Percentiles rank a stretch among this genome's conserved stretches.
Conservation (phyloP, 2,329 filamentous ascomycete genomes). For the Talaromyces sp. region DNA sequence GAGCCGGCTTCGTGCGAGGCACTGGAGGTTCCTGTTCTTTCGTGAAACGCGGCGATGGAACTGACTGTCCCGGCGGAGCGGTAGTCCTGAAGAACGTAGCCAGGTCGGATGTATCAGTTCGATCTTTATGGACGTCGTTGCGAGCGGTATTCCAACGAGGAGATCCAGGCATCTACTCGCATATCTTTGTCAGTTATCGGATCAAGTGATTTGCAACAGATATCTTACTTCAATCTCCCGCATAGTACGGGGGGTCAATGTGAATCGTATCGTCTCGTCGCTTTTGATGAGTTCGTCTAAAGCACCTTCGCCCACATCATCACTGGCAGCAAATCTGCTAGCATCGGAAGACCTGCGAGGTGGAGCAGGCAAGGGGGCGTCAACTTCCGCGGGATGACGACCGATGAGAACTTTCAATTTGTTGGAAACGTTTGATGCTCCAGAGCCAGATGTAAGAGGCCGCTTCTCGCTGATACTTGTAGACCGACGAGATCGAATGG, state of each 20-base stretch:
- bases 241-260: slow-evolving; percentile 73
- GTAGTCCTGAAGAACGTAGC: slow-evolving; percentile 36
- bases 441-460: slow-evolving; percentile 36
- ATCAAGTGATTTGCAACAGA: slow-evolving; percentile 4
- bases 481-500: slow-evolving; percentile 33
- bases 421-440: slow-evolving; percentile 36
- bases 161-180: slow-evolving; percentile 29
- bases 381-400: slow-evolving; percentile 21
- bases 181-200: slow-evolving; percentile 5
- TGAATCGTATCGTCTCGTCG: slow-evolving; percentile 77
- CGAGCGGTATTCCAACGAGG: slow-evolving; percentile 29
- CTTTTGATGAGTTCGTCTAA: slow-evolving; percentile 78
- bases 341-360: slow-evolving; percentile 35
- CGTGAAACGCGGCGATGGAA: slow-evolving; percentile 18
- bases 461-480: slow-evolving; percentile 38
- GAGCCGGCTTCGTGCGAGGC: not conserved
- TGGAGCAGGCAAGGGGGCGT: slow-evolving; percentile 26
- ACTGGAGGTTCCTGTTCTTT: slow-evolving; percentile 17
- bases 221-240: slow-evolving; percentile 67
- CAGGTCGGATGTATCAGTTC: slow-evolving; percentile 31
- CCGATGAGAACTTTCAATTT: slow-evolving; percentile 42
- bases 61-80: slow-evolving; percentile 27
- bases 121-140: slow-evolving; percentile 10
- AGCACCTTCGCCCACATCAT: slow-evolving; percentile 52
- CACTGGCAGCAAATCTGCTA: slow-evolving; percentile 26